Conservation (phyloP, 805 yeast genomes). For the Tetrapisispora phaffii region DNA sequence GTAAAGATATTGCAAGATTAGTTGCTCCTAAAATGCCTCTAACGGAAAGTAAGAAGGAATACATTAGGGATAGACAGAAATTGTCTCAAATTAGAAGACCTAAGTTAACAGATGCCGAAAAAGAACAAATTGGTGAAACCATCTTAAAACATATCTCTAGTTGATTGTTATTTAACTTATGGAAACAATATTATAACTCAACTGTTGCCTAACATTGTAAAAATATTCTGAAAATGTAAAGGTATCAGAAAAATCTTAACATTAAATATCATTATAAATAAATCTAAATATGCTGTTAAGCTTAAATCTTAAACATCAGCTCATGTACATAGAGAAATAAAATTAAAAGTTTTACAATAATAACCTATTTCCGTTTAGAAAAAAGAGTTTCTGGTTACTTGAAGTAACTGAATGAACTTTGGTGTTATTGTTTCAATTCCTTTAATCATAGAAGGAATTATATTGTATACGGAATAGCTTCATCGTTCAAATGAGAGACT, state of each 20-base stretch:
- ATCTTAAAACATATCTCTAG: constrained; percentile 1
- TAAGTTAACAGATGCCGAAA: constrained; percentile 33
- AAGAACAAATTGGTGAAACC: constrained; percentile 35
- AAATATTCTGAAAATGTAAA: neutral
- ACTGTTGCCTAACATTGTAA: no score
- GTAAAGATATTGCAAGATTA: constrained; percentile 50
- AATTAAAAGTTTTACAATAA: neutral
- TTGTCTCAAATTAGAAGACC: constrained; percentile 30
- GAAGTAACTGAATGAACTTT: no score
- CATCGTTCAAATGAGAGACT: no score
- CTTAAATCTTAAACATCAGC: neutral
- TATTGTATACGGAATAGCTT: no score
- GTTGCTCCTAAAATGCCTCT: constrained; percentile 72
- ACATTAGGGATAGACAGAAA: constrained; percentile 43
- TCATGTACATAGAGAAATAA: neutral
- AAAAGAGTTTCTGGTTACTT: no score
- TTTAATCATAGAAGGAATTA: no score
- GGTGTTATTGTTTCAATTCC: no score
- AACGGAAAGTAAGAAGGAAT: constrained; percentile 51
- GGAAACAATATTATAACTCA: no score
- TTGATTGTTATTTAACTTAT: no score
- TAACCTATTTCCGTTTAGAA: neutral
- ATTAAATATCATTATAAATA: neutral
- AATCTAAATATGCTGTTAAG: neutral
- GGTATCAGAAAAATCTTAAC: no score